These are phyloP conservation scores for Jamesozyma rosinii DNA, from an alignment of 805 yeast genomes.

Conservation along the genomic window DNA sequence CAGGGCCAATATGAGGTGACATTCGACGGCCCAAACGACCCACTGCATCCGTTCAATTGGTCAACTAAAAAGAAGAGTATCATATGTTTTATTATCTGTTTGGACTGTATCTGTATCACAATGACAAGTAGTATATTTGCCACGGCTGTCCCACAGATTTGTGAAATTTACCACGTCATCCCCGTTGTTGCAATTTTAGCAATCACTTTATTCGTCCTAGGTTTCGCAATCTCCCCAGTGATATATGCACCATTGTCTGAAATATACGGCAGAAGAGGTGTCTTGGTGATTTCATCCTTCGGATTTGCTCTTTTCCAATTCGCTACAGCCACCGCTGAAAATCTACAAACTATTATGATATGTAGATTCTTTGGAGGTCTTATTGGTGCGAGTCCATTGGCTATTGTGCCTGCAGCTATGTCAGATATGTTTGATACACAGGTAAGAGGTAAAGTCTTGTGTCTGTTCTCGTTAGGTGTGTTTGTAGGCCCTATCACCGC, in stretches of 20 bases:
- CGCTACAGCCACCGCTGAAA: slow-evolving; percentile 68
- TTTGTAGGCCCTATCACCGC: slow-evolving; percentile 74
- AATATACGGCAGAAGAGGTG: slow-evolving; percentile 58
- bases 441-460: slow-evolving; percentile 66
- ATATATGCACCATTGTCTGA: slow-evolving; percentile 88
- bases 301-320: slow-evolving; percentile 55
- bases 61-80: slow-evolving; percentile 37
- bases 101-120: slow-evolving; percentile 42
- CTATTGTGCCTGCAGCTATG: slow-evolving; percentile 78
- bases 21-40: slow-evolving; percentile 73
- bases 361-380: slow-evolving; percentile 76
- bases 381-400: slow-evolving; percentile 77
- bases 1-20: slow-evolving; percentile 53
- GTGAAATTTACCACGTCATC: slow-evolving; percentile 50
- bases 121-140: slow-evolving; percentile 84
- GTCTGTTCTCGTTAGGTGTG: slow-evolving; percentile 64
- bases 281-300: slow-evolving; percentile 47
- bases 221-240: slow-evolving; percentile 89
- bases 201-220: slow-evolving; percentile 73
- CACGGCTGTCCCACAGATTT: slow-evolving; percentile 43
- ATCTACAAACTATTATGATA: slow-evolving; percentile 66
- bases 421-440: slow-evolving; percentile 67
- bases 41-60: slow-evolving; percentile 77
- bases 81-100: slow-evolving; percentile 40
- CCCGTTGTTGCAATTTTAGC: slow-evolving; percentile 61